A percentile compares a stretch with the other conserved stretches of the same genome.
Conservation (phyloP, 495 filamentous ascomycete species). For the Lichina pygmaea region DNA sequence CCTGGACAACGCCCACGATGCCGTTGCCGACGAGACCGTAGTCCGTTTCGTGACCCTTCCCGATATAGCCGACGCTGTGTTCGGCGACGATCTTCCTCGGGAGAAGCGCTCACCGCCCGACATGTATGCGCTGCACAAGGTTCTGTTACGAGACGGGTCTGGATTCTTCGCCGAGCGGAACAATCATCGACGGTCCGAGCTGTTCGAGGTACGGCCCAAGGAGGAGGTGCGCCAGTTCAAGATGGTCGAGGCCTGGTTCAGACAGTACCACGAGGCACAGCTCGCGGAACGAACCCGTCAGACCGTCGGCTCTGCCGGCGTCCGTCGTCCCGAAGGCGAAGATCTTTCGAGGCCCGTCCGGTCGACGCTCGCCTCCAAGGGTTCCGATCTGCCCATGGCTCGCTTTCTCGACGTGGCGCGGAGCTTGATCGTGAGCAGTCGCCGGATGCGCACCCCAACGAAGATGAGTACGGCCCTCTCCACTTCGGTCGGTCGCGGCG, state of each 20-base stretch:
- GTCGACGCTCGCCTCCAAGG: neutral
- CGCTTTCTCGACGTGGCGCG: conserved; percentile 7
- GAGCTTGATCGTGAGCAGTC: conserved; percentile 34
- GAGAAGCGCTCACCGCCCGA: conserved; percentile 19
- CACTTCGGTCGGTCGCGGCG: conserved; percentile 19
- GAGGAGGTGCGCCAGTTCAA: conserved; percentile 17
- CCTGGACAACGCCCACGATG: conserved; percentile 21
- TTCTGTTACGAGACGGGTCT: conserved; percentile 26
- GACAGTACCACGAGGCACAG: conserved; percentile 18
- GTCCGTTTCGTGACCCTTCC: conserved; percentile 28
- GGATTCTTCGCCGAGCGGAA: conserved; percentile 14
- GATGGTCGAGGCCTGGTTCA: conserved; percentile 27
- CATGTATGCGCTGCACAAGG: conserved; percentile 41
- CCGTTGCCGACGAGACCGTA: conserved; percentile 19
- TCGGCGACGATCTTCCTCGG: conserved; percentile 12
- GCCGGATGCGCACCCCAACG: conserved; percentile 26
- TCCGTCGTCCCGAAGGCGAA: no score
- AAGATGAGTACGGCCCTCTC: no score
- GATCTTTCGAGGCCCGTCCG: no score
- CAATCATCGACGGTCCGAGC: conserved; percentile 14
- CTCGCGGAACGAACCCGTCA: no score
- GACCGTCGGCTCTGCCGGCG: no score
- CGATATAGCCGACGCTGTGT: conserved; percentile 28
- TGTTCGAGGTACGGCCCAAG: conserved; percentile 20
- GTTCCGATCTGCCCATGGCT: neutral